Percentiles rank a stretch among this genome's conserved stretches.
Conservation (phyloP, 805 yeast species). For the Pichia exigua region DNA sequence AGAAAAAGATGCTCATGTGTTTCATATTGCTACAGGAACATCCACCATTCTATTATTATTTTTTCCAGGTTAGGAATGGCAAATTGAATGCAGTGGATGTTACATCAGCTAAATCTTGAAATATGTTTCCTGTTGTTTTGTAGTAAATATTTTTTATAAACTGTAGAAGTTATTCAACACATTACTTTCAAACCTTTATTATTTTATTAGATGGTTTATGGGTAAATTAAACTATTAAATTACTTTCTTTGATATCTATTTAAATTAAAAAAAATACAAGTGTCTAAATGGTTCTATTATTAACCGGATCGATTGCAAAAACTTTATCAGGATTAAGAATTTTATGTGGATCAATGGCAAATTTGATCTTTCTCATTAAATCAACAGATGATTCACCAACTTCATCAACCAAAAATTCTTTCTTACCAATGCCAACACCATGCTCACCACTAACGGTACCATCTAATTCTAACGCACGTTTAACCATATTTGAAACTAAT, state of each 20-base stretch:
- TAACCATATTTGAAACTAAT: conserved; percentile 65
- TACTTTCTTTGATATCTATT: not conserved
- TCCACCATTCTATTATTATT: conserved; percentile 8
- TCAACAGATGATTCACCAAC: conserved; percentile 62
- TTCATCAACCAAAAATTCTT: conserved; percentile 55
- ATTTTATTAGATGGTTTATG: no score
- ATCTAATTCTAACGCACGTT: conserved; percentile 54
- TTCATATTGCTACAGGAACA: conserved; percentile 8
- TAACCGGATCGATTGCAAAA: conserved; percentile 55
- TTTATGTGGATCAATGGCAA: conserved; percentile 67
- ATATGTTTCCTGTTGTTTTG: no score
- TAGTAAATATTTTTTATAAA: no score
- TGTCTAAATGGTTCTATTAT: conserved; percentile 16
- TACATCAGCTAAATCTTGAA: not conserved
- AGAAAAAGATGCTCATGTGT: conserved; percentile 12
- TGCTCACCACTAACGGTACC: conserved; percentile 92
- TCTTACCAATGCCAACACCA: conserved; percentile 78
- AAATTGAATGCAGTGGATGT: conserved; percentile 7
- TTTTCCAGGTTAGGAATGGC: conserved; percentile 12
- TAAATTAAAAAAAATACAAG: no score
- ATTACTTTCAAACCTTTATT: no score
- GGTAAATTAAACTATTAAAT: no score
- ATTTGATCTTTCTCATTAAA: conserved; percentile 67
- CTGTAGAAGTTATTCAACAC: no score
- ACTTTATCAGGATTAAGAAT: conserved; percentile 79